Conservation (phyloP, 805 yeast genomes). For the Lipomyces starkeyi region DNA sequence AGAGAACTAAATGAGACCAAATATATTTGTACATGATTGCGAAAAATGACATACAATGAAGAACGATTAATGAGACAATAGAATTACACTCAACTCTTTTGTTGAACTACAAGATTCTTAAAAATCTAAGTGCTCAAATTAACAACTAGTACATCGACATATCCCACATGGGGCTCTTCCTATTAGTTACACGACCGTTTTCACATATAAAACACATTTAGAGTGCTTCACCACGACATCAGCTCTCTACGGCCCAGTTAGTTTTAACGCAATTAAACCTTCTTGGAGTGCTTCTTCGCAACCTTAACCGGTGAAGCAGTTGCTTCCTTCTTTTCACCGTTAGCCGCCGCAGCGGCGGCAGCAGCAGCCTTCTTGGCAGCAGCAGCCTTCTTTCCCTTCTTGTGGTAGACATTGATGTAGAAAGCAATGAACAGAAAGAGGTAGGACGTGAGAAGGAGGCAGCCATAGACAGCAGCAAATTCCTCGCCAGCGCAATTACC, state of each 20-base stretch:
- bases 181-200: no score
- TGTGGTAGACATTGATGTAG: slow-evolving; percentile 84
- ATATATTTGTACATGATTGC: not conserved
- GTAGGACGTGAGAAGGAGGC: slow-evolving; percentile 84
- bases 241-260: not conserved
- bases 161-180: not conserved
- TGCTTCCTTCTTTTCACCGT: slow-evolving; percentile 11
- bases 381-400: slow-evolving; percentile 40
- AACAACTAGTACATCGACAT: not conserved
- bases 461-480: slow-evolving; percentile 91
- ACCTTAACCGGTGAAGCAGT: slow-evolving; percentile 27
- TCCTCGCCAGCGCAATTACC: slow-evolving; percentile 93
- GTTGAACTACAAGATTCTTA: not conserved
- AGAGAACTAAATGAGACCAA: not conserved
- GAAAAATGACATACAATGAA: not conserved
- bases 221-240: not conserved
- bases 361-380: slow-evolving; percentile 31
- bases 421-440: slow-evolving; percentile 88
- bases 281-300: slow-evolving; percentile 34
- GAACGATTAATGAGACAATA: not conserved
- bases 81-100: not conserved
- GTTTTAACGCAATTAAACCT: slow-evolving; percentile 18
- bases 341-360: slow-evolving; percentile 18
- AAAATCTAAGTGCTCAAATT: not conserved
- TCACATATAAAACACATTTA: not conserved